A percentile compares a stretch with the other conserved stretches of the same genome.
phyloP scores from a whole-genome alignment of 139 green algal genomes.

The Asterochloris erici region DNA sequence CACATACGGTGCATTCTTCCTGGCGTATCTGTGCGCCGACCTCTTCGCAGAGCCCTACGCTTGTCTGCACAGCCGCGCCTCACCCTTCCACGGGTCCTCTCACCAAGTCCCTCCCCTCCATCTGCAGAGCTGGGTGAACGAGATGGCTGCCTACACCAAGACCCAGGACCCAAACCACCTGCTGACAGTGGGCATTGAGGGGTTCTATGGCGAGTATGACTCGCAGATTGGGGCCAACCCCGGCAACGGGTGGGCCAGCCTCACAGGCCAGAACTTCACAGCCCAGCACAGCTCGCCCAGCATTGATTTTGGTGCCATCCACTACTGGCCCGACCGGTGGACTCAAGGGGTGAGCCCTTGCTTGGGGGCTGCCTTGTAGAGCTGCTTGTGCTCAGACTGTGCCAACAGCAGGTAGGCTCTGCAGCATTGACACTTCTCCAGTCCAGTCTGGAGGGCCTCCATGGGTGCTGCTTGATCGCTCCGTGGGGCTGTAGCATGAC shows the following conservation, averaged over 20 bases:
- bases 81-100: no score
- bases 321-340: slow-evolving; percentile 75
- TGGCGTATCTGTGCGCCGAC: no score
- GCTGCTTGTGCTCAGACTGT: no score
- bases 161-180: slow-evolving; percentile 53
- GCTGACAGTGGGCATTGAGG: slow-evolving; percentile 49
- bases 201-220: slow-evolving; percentile 18
- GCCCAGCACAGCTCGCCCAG: slow-evolving; percentile 43
- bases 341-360: slow-evolving; percentile 8
- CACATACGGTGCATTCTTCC: no score
- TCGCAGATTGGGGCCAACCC: slow-evolving; percentile 27
- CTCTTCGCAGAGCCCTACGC: no score
- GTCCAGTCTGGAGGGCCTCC: no score
- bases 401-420: no score
- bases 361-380: not conserved
- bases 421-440: no score
- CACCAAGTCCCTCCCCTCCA: no score
- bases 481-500: no score
- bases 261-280: slow-evolving; percentile 74
- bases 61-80: no score
- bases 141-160: slow-evolving; percentile 34
- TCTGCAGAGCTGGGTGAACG: slow-evolving; percentile 40
- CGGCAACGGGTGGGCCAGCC: slow-evolving; percentile 43
- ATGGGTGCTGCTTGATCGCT: no score
- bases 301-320: slow-evolving; percentile 74